Conservation (phyloP, 768 basidiomycete genomes). For the Leccinum longicurvipes region DNA sequence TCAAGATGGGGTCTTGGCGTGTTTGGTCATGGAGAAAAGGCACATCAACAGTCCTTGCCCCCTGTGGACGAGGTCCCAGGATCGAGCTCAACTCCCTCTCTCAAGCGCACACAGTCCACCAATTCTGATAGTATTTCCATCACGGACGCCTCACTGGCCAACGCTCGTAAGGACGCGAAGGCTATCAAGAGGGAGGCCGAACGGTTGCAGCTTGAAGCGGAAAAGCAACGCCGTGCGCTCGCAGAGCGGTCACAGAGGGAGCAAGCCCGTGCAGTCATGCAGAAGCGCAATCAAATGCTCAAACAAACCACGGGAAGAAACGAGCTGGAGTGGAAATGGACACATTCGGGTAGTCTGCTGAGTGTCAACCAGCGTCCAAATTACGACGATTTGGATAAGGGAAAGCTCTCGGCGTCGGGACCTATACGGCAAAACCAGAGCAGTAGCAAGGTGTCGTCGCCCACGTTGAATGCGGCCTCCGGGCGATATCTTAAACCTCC, state of each 20-base stretch:
- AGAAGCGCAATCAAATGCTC: constrained; percentile 78
- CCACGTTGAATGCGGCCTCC: constrained; percentile 59
- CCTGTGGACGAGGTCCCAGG: constrained; percentile 71
- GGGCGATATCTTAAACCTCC: constrained; percentile 48
- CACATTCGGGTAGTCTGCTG: constrained; percentile 40
- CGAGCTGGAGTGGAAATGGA: constrained; percentile 63
- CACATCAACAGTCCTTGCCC: constrained; percentile 55
- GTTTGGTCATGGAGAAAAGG: constrained; percentile 72
- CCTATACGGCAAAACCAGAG: constrained; percentile 61
- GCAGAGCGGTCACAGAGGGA: constrained; percentile 75
- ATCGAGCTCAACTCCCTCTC: constrained; percentile 54
- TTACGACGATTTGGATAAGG: constrained; percentile 35
- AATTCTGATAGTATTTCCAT: constrained; percentile 71
- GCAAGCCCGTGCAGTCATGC: constrained; percentile 89
- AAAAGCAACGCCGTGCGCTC: constrained; percentile 77
- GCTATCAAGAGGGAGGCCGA: constrained; percentile 80
- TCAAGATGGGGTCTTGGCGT: constrained; percentile 63
- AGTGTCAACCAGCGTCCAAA: constrained; percentile 36
- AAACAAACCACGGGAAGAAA: constrained; percentile 48
- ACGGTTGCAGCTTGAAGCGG: constrained; percentile 73
- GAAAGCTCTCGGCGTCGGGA: constrained; percentile 55
- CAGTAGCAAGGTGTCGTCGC: constrained; percentile 38
- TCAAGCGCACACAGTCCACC: constrained; percentile 77
- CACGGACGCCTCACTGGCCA: constrained; percentile 43
- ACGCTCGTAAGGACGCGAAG: constrained; percentile 57